phyloP scores from a whole-genome alignment of 805 yeast genomes.

The Monosporozyma unispora region DNA sequence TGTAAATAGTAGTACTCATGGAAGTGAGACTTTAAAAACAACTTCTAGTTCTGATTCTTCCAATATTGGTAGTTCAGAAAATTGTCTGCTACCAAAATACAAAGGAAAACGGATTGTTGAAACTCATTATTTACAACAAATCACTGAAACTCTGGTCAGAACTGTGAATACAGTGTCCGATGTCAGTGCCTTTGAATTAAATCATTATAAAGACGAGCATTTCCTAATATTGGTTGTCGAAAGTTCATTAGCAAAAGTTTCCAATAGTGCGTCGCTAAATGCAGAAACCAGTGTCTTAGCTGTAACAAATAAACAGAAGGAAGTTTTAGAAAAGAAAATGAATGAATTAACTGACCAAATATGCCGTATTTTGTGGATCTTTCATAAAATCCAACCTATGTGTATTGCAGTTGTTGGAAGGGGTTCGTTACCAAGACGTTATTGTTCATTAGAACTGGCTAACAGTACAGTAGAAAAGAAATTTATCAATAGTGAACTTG shows the following conservation, averaged over 20 bases:
- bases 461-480: slow-evolving; percentile 75
- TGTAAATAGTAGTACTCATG: not conserved
- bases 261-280: not conserved
- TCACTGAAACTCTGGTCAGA: slow-evolving; percentile 74
- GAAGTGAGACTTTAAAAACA: not conserved
- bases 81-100: not conserved
- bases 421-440: slow-evolving; percentile 73
- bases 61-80: not conserved
- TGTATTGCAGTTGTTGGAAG: slow-evolving; percentile 76
- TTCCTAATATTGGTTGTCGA: slow-evolving; percentile 82
- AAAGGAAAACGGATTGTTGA: slow-evolving; percentile 22
- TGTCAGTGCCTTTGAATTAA: slow-evolving; percentile 76
- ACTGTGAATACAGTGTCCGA: slow-evolving; percentile 77
- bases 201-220: slow-evolving; percentile 47
- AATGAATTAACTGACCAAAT: slow-evolving; percentile 29
- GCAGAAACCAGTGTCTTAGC: slow-evolving; percentile 1
- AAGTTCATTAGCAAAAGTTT: slow-evolving; percentile 40
- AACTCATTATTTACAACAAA: slow-evolving; percentile 73
- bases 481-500: slow-evolving; percentile 69
- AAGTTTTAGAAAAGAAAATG: slow-evolving; percentile 21
- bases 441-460: slow-evolving; percentile 74
- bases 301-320: slow-evolving; percentile 12
- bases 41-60: not conserved
- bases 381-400: slow-evolving; percentile 68
- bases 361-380: slow-evolving; percentile 32